Percentiles rank a stretch among this genome's conserved stretches.
Evolutionary conservation across 2,329 filamentous ascomycete genomes (phyloP).

Genomic region (Dothidotthia symphoricarpi): DNA sequence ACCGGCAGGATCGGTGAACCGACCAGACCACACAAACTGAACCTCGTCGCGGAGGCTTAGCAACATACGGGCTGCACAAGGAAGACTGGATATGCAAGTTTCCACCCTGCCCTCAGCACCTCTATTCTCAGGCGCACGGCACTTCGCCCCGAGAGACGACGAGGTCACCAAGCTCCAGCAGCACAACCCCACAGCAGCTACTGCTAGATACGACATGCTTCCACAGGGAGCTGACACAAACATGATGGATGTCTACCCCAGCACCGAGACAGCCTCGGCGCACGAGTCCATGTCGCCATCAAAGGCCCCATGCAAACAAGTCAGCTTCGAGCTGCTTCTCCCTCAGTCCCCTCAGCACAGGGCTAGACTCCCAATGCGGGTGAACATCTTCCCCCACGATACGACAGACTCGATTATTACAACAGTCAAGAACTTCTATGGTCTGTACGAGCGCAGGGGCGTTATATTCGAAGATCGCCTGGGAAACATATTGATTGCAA

Average conservation of each 20-base stretch:
- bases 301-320: constrained; percentile 60
- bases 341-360: constrained; percentile 65
- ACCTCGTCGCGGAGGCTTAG: constrained; percentile 20
- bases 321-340: constrained; percentile 75
- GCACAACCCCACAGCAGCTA: constrained; percentile 25
- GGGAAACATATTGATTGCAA: constrained; percentile 87
- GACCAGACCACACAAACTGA: constrained; percentile 20
- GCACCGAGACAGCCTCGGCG: constrained; percentile 32
- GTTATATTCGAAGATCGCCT: constrained; percentile 93
- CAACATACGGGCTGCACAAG: constrained; percentile 6
- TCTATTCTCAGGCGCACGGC: constrained; percentile 26
- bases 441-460: constrained; percentile 79
- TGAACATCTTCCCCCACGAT: constrained; percentile 92
- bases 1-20: constrained; percentile 40
- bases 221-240: constrained; percentile 27
- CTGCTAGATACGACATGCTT: constrained; percentile 28
- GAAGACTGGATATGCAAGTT: constrained; percentile 30
- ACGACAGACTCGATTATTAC: constrained; percentile 97
- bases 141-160: constrained; percentile 25
- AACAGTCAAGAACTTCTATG: constrained; percentile 98
- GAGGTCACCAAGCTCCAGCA: constrained; percentile 30
- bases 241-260: constrained; percentile 40
- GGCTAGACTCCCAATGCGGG: constrained; percentile 77
- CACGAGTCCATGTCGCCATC: constrained; percentile 39
- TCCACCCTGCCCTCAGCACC: constrained; percentile 32